phyloP scores from a whole-genome alignment of 2,329 filamentous ascomycete species.

The Alternaria dauci region DNA sequence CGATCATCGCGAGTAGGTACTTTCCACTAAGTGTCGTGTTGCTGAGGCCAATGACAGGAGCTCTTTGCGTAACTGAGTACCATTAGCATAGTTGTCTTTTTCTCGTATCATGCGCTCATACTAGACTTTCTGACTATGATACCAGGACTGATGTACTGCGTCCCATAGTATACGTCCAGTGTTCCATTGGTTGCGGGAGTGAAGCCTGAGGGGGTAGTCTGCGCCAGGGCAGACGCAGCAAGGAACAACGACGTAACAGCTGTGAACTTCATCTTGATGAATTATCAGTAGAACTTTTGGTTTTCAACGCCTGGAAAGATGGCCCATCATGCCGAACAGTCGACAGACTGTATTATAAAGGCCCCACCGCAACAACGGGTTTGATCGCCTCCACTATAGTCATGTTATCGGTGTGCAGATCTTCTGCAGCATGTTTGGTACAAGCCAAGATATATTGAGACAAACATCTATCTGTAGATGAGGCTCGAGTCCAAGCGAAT shows the following conservation, averaged over 20 bases:
- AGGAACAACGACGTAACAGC: conserved; percentile 17
- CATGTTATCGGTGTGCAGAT: neutral
- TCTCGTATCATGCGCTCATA: conserved; percentile 9
- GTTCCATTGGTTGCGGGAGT: conserved; percentile 30
- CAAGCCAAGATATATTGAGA: conserved; percentile 17
- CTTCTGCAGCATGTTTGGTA: neutral
- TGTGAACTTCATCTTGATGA: conserved; percentile 19
- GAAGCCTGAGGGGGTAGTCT: conserved; percentile 38
- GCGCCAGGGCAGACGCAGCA: conserved; percentile 24
- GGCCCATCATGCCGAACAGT: neutral
- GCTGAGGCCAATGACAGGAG: conserved; percentile 37
- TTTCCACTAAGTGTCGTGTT: conserved; percentile 33
- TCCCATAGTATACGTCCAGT: conserved; percentile 44
- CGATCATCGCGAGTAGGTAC: conserved; percentile 43
- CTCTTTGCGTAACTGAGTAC: conserved; percentile 24
- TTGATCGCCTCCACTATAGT: neutral
- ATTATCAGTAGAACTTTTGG: neutral
- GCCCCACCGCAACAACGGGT: neutral
- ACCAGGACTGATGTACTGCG: conserved; percentile 39
- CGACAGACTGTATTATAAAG: neutral
- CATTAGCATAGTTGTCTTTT: neutral
- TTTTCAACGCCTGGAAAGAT: neutral
- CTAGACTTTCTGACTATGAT: conserved; percentile 40
- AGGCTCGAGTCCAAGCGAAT: conserved; percentile 7
- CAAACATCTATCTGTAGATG: conserved; percentile 9